Percentiles rank a stretch among this genome's conserved stretches.
These are phyloP conservation scores for Cupressus sempervirens DNA, from an alignment of 75 land plant species.

Conservation along the genomic window DNA sequence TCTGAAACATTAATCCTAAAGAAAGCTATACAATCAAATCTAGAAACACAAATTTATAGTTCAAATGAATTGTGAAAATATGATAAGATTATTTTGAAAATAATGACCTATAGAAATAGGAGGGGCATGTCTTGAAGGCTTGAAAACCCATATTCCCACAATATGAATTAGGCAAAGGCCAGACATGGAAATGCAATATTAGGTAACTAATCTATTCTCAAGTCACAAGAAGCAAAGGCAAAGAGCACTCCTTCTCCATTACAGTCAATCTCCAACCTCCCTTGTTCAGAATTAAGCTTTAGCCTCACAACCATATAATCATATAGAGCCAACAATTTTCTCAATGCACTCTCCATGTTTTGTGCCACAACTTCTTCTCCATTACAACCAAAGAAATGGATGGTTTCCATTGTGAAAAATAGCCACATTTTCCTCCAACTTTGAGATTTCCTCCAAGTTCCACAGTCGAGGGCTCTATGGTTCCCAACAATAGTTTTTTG, in stretches of 20 bases:
- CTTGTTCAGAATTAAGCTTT: slow-evolving; percentile 22
- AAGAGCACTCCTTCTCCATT: slow-evolving; percentile 55
- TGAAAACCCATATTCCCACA: not conserved
- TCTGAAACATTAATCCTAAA: too few species aligned
- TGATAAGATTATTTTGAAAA: too few species aligned
- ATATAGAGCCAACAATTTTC: slow-evolving; percentile 42
- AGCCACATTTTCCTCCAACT: too few species aligned
- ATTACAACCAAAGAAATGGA: slow-evolving; percentile 44
- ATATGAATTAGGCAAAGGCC: slow-evolving; percentile 29
- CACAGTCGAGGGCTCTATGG: too few species aligned
- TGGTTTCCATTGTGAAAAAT: slow-evolving; percentile 46
- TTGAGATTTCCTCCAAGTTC: too few species aligned
- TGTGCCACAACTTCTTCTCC: not conserved
- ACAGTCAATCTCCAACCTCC: slow-evolving; percentile 55
- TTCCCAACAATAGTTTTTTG: too few species aligned
- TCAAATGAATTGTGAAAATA: too few species aligned
- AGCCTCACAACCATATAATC: slow-evolving; percentile 57
- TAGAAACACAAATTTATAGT: too few species aligned
- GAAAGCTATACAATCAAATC: too few species aligned
- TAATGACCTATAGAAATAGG: not conserved
- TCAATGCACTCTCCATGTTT: not conserved
- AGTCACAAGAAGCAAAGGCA: slow-evolving; percentile 29
- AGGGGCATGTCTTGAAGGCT: slow-evolving; percentile 2
- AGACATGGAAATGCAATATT: slow-evolving; percentile 50
- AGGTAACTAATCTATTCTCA: slow-evolving; percentile 42